Evolutionary conservation across 2,329 filamentous ascomycete genomes (phyloP).

Genomic region (Aspergillus carbonarius): DNA sequence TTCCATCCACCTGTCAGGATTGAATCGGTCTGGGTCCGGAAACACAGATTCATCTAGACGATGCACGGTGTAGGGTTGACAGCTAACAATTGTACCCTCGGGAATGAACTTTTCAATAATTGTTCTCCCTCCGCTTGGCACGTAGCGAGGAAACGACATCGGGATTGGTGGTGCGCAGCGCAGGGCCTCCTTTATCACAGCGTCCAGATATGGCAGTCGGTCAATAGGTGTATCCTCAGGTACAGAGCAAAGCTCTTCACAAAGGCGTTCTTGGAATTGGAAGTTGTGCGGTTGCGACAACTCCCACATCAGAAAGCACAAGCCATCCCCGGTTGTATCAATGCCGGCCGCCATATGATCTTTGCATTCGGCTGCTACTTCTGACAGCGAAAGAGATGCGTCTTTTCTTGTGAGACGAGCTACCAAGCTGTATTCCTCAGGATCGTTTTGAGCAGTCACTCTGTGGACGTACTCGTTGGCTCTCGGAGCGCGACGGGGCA

Average conservation of each 20-base stretch:
- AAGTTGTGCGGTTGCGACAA: constrained; percentile 61
- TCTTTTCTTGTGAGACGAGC: constrained; percentile 58
- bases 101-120: constrained; percentile 41
- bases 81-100: constrained; percentile 38
- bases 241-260: constrained; percentile 52
- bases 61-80: constrained; percentile 41
- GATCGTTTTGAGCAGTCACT: constrained; percentile 47
- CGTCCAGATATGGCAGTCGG: constrained; percentile 58
- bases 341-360: constrained; percentile 72
- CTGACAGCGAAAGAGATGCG: constrained; percentile 50
- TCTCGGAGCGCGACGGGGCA: constrained; percentile 58
- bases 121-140: constrained; percentile 38
- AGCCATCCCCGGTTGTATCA: constrained; percentile 67
- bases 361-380: constrained; percentile 66
- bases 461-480: constrained; percentile 60
- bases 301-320: constrained; percentile 72
- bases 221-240: constrained; percentile 36
- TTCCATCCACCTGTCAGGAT: constrained; percentile 36
- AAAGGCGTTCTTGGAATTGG: constrained; percentile 53
- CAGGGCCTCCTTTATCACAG: constrained; percentile 62
- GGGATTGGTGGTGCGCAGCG: constrained; percentile 57
- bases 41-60: constrained; percentile 29
- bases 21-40: constrained; percentile 30
- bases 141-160: constrained; percentile 50
- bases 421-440: constrained; percentile 58